phyloP scores from a whole-genome alignment of 169 alveolate genomes.

The Plasmodium gallinaceum region DNA sequence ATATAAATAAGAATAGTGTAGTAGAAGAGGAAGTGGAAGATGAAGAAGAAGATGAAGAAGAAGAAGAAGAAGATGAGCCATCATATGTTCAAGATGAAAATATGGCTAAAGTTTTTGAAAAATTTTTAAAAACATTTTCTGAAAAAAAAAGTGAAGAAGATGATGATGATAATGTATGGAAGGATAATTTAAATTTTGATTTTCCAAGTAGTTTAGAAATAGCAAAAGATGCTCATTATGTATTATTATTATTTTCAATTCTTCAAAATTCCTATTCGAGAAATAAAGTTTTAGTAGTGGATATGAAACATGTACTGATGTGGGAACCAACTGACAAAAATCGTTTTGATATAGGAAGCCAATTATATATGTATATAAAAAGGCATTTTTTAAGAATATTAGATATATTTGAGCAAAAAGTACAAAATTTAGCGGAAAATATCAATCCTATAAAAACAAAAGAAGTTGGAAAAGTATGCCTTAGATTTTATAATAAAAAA shows the following conservation, averaged over 20 bases:
- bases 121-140: constrained; percentile 80
- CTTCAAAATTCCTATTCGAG: constrained; percentile 78
- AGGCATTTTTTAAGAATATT: constrained; percentile 84
- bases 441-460: constrained; percentile 78
- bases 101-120: constrained; percentile 85
- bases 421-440: constrained; percentile 81
- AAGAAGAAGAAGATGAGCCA: constrained; percentile 82
- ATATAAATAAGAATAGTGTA: constrained; percentile 13
- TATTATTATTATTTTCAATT: constrained; percentile 40
- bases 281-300: constrained; percentile 83
- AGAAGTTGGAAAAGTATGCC: constrained; percentile 79
- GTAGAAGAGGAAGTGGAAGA: constrained; percentile 14
- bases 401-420: constrained; percentile 84
- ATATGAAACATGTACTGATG: constrained; percentile 81
- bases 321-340: constrained; percentile 83
- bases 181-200: constrained; percentile 70
- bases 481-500: constrained; percentile 83
- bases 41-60: constrained; percentile 63
- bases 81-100: constrained; percentile 86
- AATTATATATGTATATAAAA: constrained; percentile 82
- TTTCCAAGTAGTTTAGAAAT: constrained; percentile 79
- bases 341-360: constrained; percentile 80
- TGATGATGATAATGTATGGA: constrained; percentile 79
- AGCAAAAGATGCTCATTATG: constrained; percentile 76
- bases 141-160: constrained; percentile 72